Evolutionary conservation across 2,329 filamentous ascomycete genomes (phyloP).

Genomic region (Fusarium robinianum): DNA sequence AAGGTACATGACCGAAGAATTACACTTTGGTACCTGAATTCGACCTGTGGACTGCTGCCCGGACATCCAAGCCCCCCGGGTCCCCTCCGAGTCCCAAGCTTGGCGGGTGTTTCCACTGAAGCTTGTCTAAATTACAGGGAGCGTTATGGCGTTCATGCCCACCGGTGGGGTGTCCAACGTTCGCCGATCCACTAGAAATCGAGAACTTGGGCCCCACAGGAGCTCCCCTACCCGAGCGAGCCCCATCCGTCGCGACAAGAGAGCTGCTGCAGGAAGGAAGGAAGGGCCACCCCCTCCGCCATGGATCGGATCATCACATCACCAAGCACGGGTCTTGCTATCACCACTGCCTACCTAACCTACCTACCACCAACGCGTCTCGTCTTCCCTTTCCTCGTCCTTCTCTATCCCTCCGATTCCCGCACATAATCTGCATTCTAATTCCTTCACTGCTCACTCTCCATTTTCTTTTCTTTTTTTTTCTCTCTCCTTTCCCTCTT

Average conservation of each 20-base stretch:
- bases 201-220: conserved; percentile 21
- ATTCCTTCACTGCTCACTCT: conserved; percentile 10
- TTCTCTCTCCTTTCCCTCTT: neutral
- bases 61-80: no score
- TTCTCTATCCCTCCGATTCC: conserved; percentile 4
- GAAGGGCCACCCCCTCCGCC: conserved; percentile 1
- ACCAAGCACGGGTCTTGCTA: conserved; percentile 5
- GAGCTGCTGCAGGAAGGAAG: neutral
- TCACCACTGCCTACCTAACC: conserved; percentile 1
- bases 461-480: conserved; percentile 8
- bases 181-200: conserved; percentile 10
- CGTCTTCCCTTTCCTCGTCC: conserved; percentile 12
- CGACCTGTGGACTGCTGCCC: no score
- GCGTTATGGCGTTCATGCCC: conserved; percentile 21
- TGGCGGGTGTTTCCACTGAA: conserved; percentile 5
- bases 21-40: no score
- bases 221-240: conserved; percentile 23
- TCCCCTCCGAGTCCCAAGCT: neutral
- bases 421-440: neutral
- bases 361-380: conserved; percentile 18
- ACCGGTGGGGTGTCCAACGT: conserved; percentile 7
- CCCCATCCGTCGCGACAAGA: no score
- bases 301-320: conserved; percentile 35
- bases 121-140: conserved; percentile 20
- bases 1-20: no score